Evolutionary conservation across 495 filamentous ascomycete species (phyloP).

Genomic region (Lasiosphaeris hirsuta): DNA sequence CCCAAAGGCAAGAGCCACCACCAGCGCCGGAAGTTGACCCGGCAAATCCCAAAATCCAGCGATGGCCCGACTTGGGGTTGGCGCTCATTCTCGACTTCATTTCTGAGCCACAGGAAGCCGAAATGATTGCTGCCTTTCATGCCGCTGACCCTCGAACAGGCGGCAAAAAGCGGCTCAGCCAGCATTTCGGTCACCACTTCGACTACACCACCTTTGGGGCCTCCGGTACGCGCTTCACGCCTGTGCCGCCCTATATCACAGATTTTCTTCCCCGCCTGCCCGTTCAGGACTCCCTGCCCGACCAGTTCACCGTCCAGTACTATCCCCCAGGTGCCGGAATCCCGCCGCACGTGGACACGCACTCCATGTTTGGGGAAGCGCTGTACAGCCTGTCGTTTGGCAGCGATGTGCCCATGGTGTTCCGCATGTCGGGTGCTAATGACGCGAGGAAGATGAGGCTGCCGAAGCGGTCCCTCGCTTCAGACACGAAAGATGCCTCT

Average conservation of each 20-base stretch:
- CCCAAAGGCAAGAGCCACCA: not conserved
- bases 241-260: conserved; percentile 27
- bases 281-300: conserved; percentile 20
- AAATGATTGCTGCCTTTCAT: conserved; percentile 30
- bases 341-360: conserved; percentile 34
- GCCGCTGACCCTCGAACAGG: conserved; percentile 11
- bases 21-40: conserved; percentile 13
- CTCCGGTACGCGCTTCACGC: conserved; percentile 19
- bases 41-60: conserved; percentile 18
- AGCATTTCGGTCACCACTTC: conserved; percentile 34
- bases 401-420: conserved; percentile 29
- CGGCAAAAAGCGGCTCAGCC: conserved; percentile 23
- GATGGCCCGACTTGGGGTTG: conserved; percentile 25
- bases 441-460: conserved; percentile 32
- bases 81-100: conserved; percentile 31
- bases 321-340: conserved; percentile 35
- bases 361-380: conserved; percentile 33
- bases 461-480: conserved; percentile 25
- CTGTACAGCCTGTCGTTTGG: conserved; percentile 31
- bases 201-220: conserved; percentile 36
- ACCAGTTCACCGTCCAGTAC: conserved; percentile 36
- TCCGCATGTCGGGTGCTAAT: conserved; percentile 25
- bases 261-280: conserved; percentile 25
- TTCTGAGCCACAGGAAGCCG: conserved; percentile 21
- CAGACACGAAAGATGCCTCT: not conserved